These are phyloP conservation scores for Halenospora varia DNA, from an alignment of 495 filamentous ascomycete species.

Conservation along the genomic window DNA sequence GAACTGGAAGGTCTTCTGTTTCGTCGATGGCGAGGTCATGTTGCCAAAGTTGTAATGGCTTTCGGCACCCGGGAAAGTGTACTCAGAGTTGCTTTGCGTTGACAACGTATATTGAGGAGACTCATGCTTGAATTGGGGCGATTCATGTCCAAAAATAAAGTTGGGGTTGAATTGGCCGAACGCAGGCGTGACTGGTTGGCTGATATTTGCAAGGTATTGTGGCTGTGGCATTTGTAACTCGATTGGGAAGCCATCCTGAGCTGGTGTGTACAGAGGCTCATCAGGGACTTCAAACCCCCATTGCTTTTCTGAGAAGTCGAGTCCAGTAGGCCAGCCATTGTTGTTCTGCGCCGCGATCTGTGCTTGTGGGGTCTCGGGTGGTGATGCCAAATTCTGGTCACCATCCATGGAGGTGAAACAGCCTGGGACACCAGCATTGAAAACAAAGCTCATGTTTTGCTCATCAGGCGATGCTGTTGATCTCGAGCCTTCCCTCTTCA, in stretches of 20 bases:
- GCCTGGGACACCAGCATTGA: conserved; percentile 13
- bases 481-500: conserved; percentile 12
- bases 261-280: conserved; percentile 24
- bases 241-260: conserved; percentile 7
- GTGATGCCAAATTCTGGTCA: conserved; percentile 24
- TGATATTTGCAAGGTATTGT: conserved; percentile 18
- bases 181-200: conserved; percentile 23
- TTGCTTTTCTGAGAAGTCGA: conserved; percentile 14
- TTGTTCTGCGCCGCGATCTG: conserved; percentile 1
- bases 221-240: conserved; percentile 26
- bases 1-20: conserved; percentile 27
- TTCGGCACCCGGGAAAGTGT: conserved; percentile 20
- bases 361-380: conserved; percentile 26
- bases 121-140: conserved; percentile 16
- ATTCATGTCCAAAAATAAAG: conserved; percentile 19
- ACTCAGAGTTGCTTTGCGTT: conserved; percentile 17
- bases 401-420: conserved; percentile 22
- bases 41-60: conserved; percentile 3
- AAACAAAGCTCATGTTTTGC: conserved; percentile 18
- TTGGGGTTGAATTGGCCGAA: conserved; percentile 23
- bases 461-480: conserved; percentile 25
- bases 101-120: conserved; percentile 22
- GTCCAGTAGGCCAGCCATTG: conserved; percentile 5
- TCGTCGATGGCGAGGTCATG: conserved; percentile 13
- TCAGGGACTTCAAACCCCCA: conserved; percentile 24